Conservation (phyloP, 805 yeast species). For the Suhomyces prunicola region DNA sequence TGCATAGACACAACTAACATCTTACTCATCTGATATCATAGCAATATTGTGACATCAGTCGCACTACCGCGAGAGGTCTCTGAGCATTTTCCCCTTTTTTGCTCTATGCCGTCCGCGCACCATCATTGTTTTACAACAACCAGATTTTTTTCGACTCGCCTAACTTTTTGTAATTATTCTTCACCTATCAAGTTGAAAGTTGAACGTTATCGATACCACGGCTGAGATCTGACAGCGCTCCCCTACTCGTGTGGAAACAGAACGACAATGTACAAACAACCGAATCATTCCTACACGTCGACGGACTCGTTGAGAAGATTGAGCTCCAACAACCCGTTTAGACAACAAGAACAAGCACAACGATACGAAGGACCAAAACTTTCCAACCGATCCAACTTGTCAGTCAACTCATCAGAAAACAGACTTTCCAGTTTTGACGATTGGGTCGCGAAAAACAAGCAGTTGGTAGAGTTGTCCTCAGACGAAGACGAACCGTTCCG, state of each 20-base stretch:
- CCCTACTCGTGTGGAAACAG: background rate
- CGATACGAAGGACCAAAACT: constrained; percentile 10
- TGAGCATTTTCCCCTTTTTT: background rate
- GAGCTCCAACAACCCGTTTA: constrained; percentile 73
- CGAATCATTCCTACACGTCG: constrained; percentile 32
- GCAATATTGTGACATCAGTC: background rate
- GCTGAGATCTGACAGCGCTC: background rate
- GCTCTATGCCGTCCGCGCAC: constrained; percentile 1
- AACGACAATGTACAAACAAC: constrained; percentile 38
- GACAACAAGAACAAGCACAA: constrained; percentile 21
- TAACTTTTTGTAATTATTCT: background rate
- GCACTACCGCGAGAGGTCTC: background rate
- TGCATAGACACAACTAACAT: background rate
- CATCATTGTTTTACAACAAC: constrained; percentile 4
- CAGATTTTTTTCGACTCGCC: background rate
- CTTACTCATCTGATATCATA: background rate
- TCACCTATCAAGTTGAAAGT: background rate
- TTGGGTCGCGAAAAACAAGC: constrained; percentile 54
- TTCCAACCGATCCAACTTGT: constrained; percentile 9
- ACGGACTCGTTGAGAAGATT: constrained; percentile 41
- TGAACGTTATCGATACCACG: background rate
- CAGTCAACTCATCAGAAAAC: constrained; percentile 1
- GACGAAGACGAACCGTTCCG: constrained; percentile 35
- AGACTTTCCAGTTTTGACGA: constrained; percentile 39
- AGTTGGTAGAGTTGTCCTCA: constrained; percentile 38